Percentiles rank a stretch among this genome's conserved stretches.
Evolutionary conservation across 1,139 yeast genomes (phyloP).

Genomic region (Arxiozyma bovina): DNA sequence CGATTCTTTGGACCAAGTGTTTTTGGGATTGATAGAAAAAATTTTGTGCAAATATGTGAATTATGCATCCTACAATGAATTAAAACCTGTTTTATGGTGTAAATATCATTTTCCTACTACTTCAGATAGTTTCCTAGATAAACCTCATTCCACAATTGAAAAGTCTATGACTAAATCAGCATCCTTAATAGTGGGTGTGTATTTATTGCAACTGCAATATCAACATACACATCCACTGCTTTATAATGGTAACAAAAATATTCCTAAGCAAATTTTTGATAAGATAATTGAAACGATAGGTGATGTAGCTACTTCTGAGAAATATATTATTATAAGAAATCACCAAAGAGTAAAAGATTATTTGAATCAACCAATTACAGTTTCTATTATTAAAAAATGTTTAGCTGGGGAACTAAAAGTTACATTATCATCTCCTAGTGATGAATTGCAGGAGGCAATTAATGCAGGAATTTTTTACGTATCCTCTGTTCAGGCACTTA

Average conservation of each 20-base stretch:
- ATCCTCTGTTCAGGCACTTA: conserved; percentile 60
- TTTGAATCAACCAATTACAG: conserved; percentile 44
- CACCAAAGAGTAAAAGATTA: conserved; percentile 41
- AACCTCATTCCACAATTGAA: conserved; percentile 63
- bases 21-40: conserved; percentile 52
- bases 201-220: conserved; percentile 55
- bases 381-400: conserved; percentile 44
- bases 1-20: conserved; percentile 52
- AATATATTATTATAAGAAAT: conserved; percentile 34
- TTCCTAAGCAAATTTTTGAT: conserved; percentile 65
- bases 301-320: conserved; percentile 46
- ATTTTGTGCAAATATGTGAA: conserved; percentile 41
- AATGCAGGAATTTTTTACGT: conserved; percentile 61
- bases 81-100: conserved; percentile 75
- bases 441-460: conserved; percentile 34
- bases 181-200: conserved; percentile 44
- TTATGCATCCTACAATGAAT: conserved; percentile 39
- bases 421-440: conserved; percentile 33
- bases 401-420: conserved; percentile 48
- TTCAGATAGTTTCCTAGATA: conserved; percentile 41
- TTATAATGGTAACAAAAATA: conserved; percentile 48
- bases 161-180: conserved; percentile 36
- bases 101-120: conserved; percentile 60
- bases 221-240: conserved; percentile 51
- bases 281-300: conserved; percentile 66